Conservation (phyloP, 1,284 basidiomycete species). For the Ceratobasidium sp. region DNA sequence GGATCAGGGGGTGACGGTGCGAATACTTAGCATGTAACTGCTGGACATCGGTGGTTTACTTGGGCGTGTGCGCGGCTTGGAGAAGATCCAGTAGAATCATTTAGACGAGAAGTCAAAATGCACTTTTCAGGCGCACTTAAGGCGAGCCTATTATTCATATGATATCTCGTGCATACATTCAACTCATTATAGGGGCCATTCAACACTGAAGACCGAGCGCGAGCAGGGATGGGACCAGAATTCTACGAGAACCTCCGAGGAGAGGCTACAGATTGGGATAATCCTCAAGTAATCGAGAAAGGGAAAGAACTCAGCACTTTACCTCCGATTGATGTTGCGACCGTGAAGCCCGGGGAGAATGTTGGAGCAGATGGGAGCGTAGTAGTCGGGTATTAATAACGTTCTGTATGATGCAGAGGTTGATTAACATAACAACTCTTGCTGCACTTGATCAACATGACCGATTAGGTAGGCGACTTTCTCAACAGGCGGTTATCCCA, state of each 20-base stretch:
- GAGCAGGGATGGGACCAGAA: slow-evolving; percentile 78
- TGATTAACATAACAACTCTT: no score
- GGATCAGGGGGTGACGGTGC: neutral
- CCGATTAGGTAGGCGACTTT: no score
- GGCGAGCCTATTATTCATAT: neutral
- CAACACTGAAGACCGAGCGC: slow-evolving; percentile 81
- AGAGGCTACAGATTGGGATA: slow-evolving; percentile 57
- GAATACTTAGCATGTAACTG: slow-evolving; percentile 73
- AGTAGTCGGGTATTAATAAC: neutral
- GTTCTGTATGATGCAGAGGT: neutral
- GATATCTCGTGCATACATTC: neutral
- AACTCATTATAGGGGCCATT: slow-evolving; percentile 73
- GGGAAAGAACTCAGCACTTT: neutral
- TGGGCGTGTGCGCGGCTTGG: slow-evolving; percentile 78
- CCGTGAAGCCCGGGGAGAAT: slow-evolving; percentile 27
- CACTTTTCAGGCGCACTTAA: slow-evolving; percentile 87
- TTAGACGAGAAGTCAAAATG: slow-evolving; percentile 78
- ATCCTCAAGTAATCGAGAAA: slow-evolving; percentile 20
- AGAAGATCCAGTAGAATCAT: slow-evolving; percentile 78
- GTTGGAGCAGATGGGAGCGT: slow-evolving; percentile 36
- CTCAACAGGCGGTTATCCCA: no score
- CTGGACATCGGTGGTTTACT: slow-evolving; percentile 88
- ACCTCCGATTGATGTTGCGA: slow-evolving; percentile 15
- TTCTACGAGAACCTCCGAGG: slow-evolving; percentile 82
- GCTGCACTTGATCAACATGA: no score